These are phyloP conservation scores for Solanum ahanhuiri DNA, from an alignment of 257 asterid genomes.

Conservation along the genomic window DNA sequence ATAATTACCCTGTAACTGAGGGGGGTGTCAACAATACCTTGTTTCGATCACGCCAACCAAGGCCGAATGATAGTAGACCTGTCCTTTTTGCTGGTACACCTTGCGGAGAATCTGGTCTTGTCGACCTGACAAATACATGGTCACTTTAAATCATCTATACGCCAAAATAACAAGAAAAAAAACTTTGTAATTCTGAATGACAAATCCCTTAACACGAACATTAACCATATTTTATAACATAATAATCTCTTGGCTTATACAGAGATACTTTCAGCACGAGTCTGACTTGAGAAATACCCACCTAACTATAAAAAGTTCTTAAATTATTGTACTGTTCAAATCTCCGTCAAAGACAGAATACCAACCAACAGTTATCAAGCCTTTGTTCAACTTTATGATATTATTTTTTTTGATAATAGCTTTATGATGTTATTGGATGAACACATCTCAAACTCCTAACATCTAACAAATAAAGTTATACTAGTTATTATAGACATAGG, in stretches of 20 bases:
- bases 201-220: neutral
- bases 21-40: slow-evolving; percentile 30
- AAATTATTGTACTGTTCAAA: neutral
- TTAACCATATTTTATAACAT: neutral
- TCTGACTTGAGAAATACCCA: neutral
- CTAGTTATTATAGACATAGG: neutral
- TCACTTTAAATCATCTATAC: neutral
- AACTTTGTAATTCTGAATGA: neutral
- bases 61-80: slow-evolving; percentile 61
- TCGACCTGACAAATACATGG: slow-evolving; percentile 18
- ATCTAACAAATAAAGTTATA: neutral
- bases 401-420: neutral
- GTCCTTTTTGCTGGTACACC: slow-evolving; percentile 26
- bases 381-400: neutral
- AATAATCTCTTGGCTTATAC: neutral
- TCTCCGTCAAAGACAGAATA: neutral
- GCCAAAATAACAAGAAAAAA: neutral
- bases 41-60: slow-evolving; percentile 78
- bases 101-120: slow-evolving; percentile 23
- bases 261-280: neutral
- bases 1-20: neutral
- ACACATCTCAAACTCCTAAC: neutral
- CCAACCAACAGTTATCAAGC: neutral
- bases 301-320: neutral
- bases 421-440: neutral